Base-by-base conservation (phyloP, 1,139 yeast genomes). In the Diutina sp. region DNA sequence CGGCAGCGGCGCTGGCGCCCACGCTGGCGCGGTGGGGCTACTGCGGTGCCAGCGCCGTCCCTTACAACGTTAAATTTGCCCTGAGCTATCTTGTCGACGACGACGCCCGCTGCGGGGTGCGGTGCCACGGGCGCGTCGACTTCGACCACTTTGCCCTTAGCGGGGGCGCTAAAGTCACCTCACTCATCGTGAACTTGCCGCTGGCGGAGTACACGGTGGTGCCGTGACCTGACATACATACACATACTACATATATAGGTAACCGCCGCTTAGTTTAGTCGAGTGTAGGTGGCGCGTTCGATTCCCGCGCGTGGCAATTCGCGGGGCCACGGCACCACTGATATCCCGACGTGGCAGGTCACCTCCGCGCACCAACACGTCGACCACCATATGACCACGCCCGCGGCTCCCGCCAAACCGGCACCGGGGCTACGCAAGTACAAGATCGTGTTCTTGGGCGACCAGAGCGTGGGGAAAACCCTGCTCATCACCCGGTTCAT, bases 391-490 rank as follows among this genome's bases (percentile, higher is more conserved):
- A 21, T 48, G 51, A 25, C 38, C 21, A 48, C 32, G 9, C 21
- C n/a, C 38, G 21, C 18, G 21, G 51, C 41, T 11, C 14, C 16
- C 14, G 51, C 51, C 28, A 11, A 30, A 44, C n/a, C 25, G 44
- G 53, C 25, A 6, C 56, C 58, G 46, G 56, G 58, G 44, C 58
- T 87, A 63, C 80, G 89, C 61, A 87, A 87, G 68, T 87, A 84
- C 70, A 91, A 93, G 74, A 90, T 93, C 58, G 98, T 93, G 54
- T 91, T 93, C 68, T 78, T 93, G 51, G 99, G 99, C n/a, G 98
- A 91, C 68, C 97, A 91, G 70, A 91, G 97, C 64, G 93, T 93
- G 55, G 99, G 99, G 50, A 93, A 93, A 70, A 93, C 99, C 8
- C 91, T 98, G 7, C 79, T 93, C 60, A 88, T 93, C 64, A 90